A percentile compares a stretch with the other conserved stretches of the same genome.
Conservation (phyloP, 805 yeast species). For the Sungouiozyma intestinalis region DNA sequence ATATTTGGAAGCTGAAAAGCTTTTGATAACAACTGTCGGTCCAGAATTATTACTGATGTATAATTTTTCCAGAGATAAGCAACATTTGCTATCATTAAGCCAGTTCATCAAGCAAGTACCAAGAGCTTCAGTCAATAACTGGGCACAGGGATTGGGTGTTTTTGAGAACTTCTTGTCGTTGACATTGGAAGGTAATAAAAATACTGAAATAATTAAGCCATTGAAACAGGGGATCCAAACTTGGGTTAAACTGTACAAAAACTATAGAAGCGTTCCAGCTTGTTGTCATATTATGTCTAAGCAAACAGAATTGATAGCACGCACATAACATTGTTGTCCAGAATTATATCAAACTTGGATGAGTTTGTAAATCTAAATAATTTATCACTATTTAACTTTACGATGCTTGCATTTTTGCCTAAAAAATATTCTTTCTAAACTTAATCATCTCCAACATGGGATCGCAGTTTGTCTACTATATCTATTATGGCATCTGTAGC, state of each 20-base stretch:
- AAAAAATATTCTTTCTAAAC: background rate
- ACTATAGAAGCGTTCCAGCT: conserved; percentile 30
- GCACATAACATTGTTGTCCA: background rate
- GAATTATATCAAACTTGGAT: background rate
- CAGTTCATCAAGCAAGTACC: conserved; percentile 36
- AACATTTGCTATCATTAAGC: conserved; percentile 32
- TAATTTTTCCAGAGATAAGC: conserved; percentile 22
- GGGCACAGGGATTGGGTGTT: conserved; percentile 50
- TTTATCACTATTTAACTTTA: background rate
- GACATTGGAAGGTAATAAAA: conserved; percentile 17
- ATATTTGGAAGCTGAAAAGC: conserved; percentile 53
- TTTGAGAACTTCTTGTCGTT: conserved; percentile 40
- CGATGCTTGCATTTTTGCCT: background rate
- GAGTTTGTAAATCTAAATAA: too few relatives aligned
- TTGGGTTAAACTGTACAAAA: conserved; percentile 28
- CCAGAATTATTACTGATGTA: conserved; percentile 45
- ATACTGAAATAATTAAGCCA: conserved; percentile 27
- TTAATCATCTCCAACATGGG: conserved; percentile 34
- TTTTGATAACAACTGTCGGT: conserved; percentile 50
- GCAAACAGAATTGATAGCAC: conserved; percentile 19
- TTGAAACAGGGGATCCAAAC: conserved; percentile 39
- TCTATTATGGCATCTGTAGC: conserved; percentile 78
- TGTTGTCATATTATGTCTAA: conserved; percentile 47
- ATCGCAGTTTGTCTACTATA: conserved; percentile 66
- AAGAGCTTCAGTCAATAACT: conserved; percentile 32